These are phyloP conservation scores for Talaromyces ruber DNA, from an alignment of 495 filamentous ascomycete species.

Conservation along the genomic window DNA sequence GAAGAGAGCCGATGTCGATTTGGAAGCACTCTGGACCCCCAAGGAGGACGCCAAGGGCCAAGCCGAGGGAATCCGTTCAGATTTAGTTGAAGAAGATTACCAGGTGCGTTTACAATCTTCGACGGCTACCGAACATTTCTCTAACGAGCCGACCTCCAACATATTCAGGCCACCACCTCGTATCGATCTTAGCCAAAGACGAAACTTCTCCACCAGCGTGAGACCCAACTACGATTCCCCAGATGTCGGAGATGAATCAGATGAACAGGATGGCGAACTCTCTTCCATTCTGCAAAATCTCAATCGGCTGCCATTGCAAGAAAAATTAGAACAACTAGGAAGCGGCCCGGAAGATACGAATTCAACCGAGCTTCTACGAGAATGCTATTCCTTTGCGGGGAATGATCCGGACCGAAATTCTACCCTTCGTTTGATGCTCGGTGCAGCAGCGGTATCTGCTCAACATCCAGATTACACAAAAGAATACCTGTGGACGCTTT, in stretches of 20 bases:
- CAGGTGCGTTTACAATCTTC: not conserved
- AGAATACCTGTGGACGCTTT: conserved; percentile 17
- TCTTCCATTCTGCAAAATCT: not conserved
- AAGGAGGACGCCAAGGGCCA: conserved; percentile 33
- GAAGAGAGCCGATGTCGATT: conserved; percentile 71
- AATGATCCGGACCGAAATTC: not conserved
- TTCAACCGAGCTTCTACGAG: conserved; percentile 40
- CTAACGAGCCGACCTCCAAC: not conserved
- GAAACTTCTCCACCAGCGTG: conserved; percentile 14
- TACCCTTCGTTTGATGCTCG: not conserved
- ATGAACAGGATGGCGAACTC: not conserved
- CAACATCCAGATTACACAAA: conserved; percentile 32
- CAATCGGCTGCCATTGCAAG: not conserved
- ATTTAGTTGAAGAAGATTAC: not conserved
- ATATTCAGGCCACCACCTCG: not conserved
- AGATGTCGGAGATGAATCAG: not conserved
- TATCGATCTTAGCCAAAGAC: conserved; percentile 10
- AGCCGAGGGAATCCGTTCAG: conserved; percentile 8
- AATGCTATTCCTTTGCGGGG: not conserved
- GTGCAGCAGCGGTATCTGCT: not conserved
- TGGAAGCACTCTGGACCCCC: conserved; percentile 72
- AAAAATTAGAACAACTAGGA: conserved; percentile 25
- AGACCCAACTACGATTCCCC: not conserved
- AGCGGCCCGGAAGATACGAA: conserved; percentile 25
- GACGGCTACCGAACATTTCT: not conserved